These are phyloP conservation scores for Lactuca saligna DNA, from an alignment of 129 eudicot species.

Conservation along the genomic window DNA sequence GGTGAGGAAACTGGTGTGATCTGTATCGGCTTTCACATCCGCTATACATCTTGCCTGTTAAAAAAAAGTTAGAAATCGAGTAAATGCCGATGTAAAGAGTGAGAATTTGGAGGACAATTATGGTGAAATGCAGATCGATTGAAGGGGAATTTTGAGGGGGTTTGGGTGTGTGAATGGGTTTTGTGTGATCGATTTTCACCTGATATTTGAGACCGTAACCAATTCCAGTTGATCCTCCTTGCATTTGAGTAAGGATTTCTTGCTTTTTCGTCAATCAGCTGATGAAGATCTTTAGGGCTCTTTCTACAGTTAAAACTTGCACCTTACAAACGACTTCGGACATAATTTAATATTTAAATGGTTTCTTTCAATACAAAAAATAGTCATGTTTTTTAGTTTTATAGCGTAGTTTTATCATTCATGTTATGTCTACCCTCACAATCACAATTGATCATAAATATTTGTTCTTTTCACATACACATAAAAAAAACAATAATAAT, in stretches of 20 bases:
- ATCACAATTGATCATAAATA: too few relatives aligned
- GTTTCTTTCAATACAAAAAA: not conserved
- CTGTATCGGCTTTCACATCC: conserved; percentile 95
- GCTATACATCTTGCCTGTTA: conserved; percentile 93
- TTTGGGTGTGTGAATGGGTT: conserved; percentile 24
- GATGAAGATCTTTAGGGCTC: conserved; percentile 27
- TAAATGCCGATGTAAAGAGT: conserved; percentile 13
- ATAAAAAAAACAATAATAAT: too few relatives aligned
- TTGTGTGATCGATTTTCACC: conserved; percentile 37
- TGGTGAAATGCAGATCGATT: conserved; percentile 1
- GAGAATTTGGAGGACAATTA: not conserved
- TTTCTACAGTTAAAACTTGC: conserved; percentile 13
- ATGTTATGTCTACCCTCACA: too few relatives aligned
- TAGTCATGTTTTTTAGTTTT: too few relatives aligned
- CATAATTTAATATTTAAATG: not conserved
- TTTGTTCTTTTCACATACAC: too few relatives aligned
- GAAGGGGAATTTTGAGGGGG: not conserved
- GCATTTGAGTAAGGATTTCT: conserved; percentile 43
- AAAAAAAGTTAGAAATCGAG: conserved; percentile 1
- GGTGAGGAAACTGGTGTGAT: conserved; percentile 95
- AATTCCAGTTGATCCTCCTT: conserved; percentile 83
- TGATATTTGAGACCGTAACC: conserved; percentile 97
- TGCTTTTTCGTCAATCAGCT: conserved; percentile 9
- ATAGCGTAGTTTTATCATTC: too few relatives aligned
- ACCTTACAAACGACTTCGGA: not conserved